These are phyloP conservation scores for Fusarium phyllophilum DNA, from an alignment of 2,329 filamentous ascomycete genomes.

Conservation along the genomic window DNA sequence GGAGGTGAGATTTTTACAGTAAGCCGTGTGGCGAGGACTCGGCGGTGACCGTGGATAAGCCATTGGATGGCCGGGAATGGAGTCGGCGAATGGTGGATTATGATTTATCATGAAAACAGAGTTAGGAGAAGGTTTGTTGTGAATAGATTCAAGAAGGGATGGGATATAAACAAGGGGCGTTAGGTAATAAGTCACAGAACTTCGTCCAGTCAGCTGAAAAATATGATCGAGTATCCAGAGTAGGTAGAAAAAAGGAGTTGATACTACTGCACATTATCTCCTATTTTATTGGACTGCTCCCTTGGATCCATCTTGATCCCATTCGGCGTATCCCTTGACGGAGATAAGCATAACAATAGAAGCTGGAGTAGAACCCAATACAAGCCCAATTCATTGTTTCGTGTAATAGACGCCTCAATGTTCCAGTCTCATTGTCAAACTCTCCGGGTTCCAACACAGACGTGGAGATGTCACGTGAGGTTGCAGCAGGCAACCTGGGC, in stretches of 20 bases:
- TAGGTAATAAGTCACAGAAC: neutral
- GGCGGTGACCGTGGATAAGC: slow-evolving; percentile 8
- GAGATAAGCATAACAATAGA: neutral
- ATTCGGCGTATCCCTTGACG: neutral
- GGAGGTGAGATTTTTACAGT: neutral
- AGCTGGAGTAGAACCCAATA: neutral
- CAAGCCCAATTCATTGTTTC: neutral
- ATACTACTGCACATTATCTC: neutral
- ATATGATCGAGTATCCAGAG: neutral
- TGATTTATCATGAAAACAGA: neutral
- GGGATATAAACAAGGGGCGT: neutral
- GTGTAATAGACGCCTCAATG: neutral
- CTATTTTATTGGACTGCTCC: neutral
- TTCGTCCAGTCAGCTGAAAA: neutral
- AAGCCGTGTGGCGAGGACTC: slow-evolving; percentile 21
- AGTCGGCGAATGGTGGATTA: neutral
- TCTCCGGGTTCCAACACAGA: slow-evolving; percentile 5
- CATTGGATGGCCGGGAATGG: neutral
- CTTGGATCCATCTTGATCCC: neutral
- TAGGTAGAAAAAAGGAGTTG: neutral
- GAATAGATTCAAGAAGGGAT: neutral
- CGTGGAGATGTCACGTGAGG: slow-evolving; percentile 6
- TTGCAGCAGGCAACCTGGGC: neutral
- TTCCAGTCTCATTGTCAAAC: neutral
- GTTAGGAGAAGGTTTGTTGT: neutral